These are phyloP conservation scores for Hyaloscypha variabilis DNA, from an alignment of 495 filamentous ascomycete species.

Conservation along the genomic window DNA sequence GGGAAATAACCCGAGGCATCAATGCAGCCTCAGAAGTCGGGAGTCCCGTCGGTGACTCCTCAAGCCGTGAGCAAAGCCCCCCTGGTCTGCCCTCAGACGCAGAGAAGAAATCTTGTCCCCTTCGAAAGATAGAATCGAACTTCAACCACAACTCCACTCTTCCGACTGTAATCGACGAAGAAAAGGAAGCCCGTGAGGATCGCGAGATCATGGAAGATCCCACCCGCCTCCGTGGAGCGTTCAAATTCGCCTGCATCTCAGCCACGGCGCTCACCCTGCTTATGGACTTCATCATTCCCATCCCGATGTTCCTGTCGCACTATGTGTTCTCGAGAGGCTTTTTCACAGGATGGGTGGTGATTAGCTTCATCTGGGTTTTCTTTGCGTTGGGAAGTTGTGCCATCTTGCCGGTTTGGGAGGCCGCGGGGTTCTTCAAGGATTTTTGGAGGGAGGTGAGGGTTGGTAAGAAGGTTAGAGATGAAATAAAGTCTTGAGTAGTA, in stretches of 20 bases:
- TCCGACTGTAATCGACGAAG: background rate
- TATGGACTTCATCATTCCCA: background rate
- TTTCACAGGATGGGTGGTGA: background rate
- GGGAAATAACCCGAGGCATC: conserved; percentile 32
- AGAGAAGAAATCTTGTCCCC: background rate
- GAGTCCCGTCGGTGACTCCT: background rate
- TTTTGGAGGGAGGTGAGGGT: background rate
- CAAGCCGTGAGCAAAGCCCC: background rate
- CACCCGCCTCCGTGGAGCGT: background rate
- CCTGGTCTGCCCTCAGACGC: background rate
- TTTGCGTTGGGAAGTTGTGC: background rate
- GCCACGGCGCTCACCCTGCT: background rate
- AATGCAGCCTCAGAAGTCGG: conserved; percentile 16
- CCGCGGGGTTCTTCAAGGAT: background rate
- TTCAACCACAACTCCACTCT: background rate
- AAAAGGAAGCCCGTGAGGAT: background rate
- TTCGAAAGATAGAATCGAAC: background rate
- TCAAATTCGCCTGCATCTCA: background rate
- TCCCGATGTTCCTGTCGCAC: background rate
- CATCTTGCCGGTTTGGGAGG: background rate
- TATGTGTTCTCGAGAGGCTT: background rate
- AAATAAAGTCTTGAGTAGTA: too few species aligned
- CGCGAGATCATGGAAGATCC: background rate
- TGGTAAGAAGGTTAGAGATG: background rate
- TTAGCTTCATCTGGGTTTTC: background rate